Percentiles rank a stretch among this genome's conserved stretches.
Evolutionary conservation across 2,329 filamentous ascomycete genomes (phyloP).

Genomic region (Onygenales sp.): DNA sequence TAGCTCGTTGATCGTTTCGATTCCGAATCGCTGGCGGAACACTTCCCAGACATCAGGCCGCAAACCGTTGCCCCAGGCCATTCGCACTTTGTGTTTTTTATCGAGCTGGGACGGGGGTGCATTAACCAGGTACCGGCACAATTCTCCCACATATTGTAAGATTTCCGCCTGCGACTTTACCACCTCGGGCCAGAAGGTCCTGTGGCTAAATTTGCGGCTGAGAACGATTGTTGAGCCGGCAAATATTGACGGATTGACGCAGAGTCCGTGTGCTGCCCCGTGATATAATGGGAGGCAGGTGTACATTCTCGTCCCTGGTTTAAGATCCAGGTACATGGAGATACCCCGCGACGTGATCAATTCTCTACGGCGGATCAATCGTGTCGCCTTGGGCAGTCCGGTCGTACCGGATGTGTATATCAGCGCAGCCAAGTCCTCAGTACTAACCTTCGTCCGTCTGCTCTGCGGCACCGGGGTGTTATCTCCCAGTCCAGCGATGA

Average conservation of each 20-base stretch:
- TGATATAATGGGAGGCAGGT: slow-evolving; percentile 41
- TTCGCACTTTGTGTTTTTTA: slow-evolving; percentile 33
- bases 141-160: slow-evolving; percentile 39
- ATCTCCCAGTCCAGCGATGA: slow-evolving; percentile 21
- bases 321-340: slow-evolving; percentile 22
- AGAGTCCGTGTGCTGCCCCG: slow-evolving; percentile 37
- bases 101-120: slow-evolving; percentile 37
- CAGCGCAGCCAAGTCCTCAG: slow-evolving; percentile 27
- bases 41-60: slow-evolving; percentile 32
- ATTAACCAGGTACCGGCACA: slow-evolving; percentile 40
- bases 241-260: slow-evolving; percentile 31
- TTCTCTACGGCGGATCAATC: neutral
- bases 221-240: slow-evolving; percentile 35
- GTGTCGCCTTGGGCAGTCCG: slow-evolving; percentile 18
- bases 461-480: slow-evolving; percentile 36
- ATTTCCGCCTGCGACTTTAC: slow-evolving; percentile 33
- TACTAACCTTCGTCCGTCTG: slow-evolving; percentile 24
- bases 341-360: slow-evolving; percentile 9
- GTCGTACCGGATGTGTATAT: slow-evolving; percentile 19
- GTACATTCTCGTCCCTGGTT: slow-evolving; percentile 29
- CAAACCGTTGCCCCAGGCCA: slow-evolving; percentile 37
- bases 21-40: slow-evolving; percentile 29
- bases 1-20: slow-evolving; percentile 29
- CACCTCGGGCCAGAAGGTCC: slow-evolving; percentile 38
- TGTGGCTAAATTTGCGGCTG: slow-evolving; percentile 37